These are phyloP conservation scores for Alternaria conjuncta DNA, from an alignment of 2,329 filamentous ascomycete genomes.

Conservation along the genomic window DNA sequence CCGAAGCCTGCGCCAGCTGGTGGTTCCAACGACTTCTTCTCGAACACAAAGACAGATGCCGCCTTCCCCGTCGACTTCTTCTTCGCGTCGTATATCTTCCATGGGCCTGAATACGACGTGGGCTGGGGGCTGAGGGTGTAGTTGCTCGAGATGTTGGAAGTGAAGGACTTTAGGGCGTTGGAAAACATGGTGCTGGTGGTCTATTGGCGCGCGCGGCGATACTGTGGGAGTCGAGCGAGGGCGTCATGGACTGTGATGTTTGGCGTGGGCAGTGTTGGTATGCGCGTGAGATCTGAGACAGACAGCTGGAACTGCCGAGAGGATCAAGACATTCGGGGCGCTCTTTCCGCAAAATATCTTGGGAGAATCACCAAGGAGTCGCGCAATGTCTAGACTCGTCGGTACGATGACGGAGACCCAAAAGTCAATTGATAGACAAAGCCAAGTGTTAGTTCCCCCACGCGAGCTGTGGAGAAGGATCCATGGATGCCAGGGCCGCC, in stretches of 20 bases:
- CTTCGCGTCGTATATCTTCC: slow-evolving; percentile 98
- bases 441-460: slow-evolving; percentile 17
- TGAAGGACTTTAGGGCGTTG: slow-evolving; percentile 86
- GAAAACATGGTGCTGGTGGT: slow-evolving; percentile 77
- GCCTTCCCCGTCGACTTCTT: slow-evolving; percentile 91
- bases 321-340: slow-evolving; percentile 21
- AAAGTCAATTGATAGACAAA: slow-evolving; percentile 9
- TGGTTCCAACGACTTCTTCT: slow-evolving; percentile 81
- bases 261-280: slow-evolving; percentile 16
- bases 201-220: slow-evolving; percentile 35
- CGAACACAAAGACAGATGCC: slow-evolving; percentile 93
- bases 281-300: slow-evolving; percentile 25
- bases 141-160: slow-evolving; percentile 89
- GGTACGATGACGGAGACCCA: background rate
- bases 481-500: slow-evolving; percentile 7
- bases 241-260: slow-evolving; percentile 39
- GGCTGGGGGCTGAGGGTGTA: slow-evolving; percentile 81
- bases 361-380: background rate
- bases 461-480: slow-evolving; percentile 23
- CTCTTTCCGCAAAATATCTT: background rate
- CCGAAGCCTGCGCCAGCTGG: slow-evolving; percentile 66
- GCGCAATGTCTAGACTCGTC: background rate
- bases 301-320: slow-evolving; percentile 26
- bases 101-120: slow-evolving; percentile 84
- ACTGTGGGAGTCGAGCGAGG: slow-evolving; percentile 18